Evolutionary conservation across 2,329 filamentous ascomycete species (phyloP).

Genomic region (Aspergillus sp.): DNA sequence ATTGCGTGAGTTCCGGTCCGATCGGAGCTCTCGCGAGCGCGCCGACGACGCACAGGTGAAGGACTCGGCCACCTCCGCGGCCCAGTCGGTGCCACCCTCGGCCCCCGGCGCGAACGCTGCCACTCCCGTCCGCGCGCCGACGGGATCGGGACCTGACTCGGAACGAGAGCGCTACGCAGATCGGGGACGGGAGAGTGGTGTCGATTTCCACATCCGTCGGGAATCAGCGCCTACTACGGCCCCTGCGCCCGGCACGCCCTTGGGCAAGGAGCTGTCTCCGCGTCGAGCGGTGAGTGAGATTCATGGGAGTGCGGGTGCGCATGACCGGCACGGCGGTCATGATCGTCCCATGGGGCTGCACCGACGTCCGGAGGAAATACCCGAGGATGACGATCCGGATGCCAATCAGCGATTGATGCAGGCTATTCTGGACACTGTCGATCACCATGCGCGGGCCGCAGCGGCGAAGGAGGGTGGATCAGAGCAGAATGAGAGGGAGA

Average conservation of each 20-base stretch:
- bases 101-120: neutral
- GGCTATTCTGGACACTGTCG: conserved; percentile 43
- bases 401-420: conserved; percentile 42
- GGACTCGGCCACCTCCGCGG: conserved; percentile 10
- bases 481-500: conserved; percentile 20
- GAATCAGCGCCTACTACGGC: conserved; percentile 23
- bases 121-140: conserved; percentile 7
- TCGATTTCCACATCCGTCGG: conserved; percentile 14
- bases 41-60: conserved; percentile 15
- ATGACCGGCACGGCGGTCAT: conserved; percentile 12
- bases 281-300: conserved; percentile 40
- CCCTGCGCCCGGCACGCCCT: conserved; percentile 22
- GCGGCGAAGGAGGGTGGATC: conserved; percentile 29
- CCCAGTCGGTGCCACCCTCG: conserved; percentile 5
- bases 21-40: conserved; percentile 14
- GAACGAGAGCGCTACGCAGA: conserved; percentile 1
- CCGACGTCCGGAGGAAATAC: conserved; percentile 10
- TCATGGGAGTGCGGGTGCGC: conserved; percentile 19
- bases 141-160: neutral
- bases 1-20: conserved; percentile 33
- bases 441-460: conserved; percentile 36
- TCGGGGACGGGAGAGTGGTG: neutral
- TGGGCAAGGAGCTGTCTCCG: conserved; percentile 26
- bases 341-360: conserved; percentile 20
- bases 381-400: conserved; percentile 38